These are phyloP conservation scores for Candida chilensis DNA, from an alignment of 805 yeast genomes.

Conservation along the genomic window DNA sequence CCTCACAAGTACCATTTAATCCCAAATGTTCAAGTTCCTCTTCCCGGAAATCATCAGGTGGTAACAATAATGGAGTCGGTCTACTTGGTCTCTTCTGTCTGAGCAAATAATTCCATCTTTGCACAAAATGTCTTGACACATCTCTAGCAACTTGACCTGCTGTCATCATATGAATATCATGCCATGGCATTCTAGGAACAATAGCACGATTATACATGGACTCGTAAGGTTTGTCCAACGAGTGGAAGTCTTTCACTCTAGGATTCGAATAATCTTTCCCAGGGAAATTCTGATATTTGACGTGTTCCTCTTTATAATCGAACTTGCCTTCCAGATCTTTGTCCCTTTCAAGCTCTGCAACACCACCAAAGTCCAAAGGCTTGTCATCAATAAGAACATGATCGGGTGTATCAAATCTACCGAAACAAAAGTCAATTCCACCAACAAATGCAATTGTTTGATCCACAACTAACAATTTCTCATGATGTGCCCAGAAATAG, in stretches of 20 bases:
- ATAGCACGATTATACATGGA: slow-evolving; percentile 79
- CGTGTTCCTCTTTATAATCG: slow-evolving; percentile 26
- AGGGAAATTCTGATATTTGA: slow-evolving; percentile 63
- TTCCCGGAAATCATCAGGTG: slow-evolving; percentile 80
- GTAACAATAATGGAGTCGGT: slow-evolving; percentile 83
- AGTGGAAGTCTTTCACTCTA: slow-evolving; percentile 78
- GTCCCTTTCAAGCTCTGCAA: background rate
- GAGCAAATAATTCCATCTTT: slow-evolving; percentile 91
- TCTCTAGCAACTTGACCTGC: slow-evolving; percentile 94
- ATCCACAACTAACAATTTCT: slow-evolving; percentile 80
- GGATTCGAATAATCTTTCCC: slow-evolving; percentile 98
- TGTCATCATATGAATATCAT: slow-evolving; percentile 94
- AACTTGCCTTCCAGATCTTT: slow-evolving; percentile 6
- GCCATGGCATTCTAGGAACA: slow-evolving; percentile 99
- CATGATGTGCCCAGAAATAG: slow-evolving; percentile 99
- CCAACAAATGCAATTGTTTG: slow-evolving; percentile 87
- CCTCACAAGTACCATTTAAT: slow-evolving; percentile 80
- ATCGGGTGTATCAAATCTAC: slow-evolving; percentile 94
- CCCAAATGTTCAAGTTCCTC: slow-evolving; percentile 58
- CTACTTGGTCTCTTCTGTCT: slow-evolving; percentile 94
- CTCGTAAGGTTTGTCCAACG: slow-evolving; percentile 77
- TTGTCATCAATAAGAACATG: slow-evolving; percentile 81
- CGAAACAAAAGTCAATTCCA: slow-evolving; percentile 93
- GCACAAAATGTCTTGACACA: slow-evolving; percentile 87
- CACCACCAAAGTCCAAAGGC: slow-evolving; percentile 16